These are phyloP conservation scores for Brassica hybrid DNA, from an alignment of 441 rosid genomes.

Conservation along the genomic window DNA sequence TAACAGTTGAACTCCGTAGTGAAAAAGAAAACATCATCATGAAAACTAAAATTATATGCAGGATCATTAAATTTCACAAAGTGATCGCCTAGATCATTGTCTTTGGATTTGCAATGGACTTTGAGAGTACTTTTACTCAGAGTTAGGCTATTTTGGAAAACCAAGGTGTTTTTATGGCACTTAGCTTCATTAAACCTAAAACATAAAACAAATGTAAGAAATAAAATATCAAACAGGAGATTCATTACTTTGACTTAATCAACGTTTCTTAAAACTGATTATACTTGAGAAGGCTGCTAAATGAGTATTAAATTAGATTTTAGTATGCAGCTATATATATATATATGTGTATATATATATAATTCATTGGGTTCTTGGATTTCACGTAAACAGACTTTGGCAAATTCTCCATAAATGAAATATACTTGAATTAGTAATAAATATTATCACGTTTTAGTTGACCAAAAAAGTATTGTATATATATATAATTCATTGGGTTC, in stretches of 20 bases:
- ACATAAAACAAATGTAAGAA: neutral
- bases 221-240: neutral
- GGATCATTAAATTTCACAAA: constrained; percentile 1
- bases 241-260: constrained; percentile 1
- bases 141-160: constrained; percentile 16
- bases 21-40: neutral
- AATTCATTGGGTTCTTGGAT: too few species aligned
- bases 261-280: neutral
- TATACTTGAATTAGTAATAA: neutral
- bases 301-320: neutral
- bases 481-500: too few species aligned
- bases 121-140: constrained; percentile 9
- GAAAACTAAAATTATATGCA: constrained; percentile 32
- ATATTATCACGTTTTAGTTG: neutral
- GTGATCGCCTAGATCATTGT: constrained; percentile 23
- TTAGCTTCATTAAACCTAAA: constrained; percentile 10
- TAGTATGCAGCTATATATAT: neutral
- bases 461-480: too few species aligned
- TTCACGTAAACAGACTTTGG: neutral
- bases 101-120: constrained; percentile 18
- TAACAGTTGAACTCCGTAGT: neutral
- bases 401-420: neutral
- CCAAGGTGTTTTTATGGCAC: constrained; percentile 8
- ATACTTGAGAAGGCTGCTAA: neutral
- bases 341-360: neutral